Conservation (phyloP, 805 yeast species). For the Candida yuanshanica region DNA sequence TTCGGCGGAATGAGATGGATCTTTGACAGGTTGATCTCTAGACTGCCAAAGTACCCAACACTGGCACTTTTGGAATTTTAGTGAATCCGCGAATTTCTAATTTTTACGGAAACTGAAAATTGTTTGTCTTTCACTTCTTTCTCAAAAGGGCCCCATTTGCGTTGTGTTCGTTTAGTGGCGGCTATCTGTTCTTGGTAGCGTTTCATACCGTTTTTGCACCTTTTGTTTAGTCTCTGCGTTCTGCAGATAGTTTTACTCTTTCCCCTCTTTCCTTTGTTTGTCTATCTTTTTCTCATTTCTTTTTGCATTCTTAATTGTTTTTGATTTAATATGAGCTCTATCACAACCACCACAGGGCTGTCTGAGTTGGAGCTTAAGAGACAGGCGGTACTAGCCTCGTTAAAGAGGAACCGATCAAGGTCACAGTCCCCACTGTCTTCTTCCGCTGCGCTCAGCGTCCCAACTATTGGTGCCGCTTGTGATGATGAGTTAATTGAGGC, state of each 20-base stretch:
- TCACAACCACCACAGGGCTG: background rate
- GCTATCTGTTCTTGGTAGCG: too few relatives aligned
- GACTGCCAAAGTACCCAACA: too few relatives aligned
- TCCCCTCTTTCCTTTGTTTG: background rate
- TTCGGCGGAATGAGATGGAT: too few relatives aligned
- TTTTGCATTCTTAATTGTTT: background rate
- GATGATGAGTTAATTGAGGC: slow-evolving; percentile 12
- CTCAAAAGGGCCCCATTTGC: too few relatives aligned
- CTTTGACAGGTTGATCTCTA: too few relatives aligned
- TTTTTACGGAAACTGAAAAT: too few relatives aligned
- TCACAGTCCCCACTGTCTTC: slow-evolving; percentile 5
- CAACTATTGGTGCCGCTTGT: background rate
- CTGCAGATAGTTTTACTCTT: background rate
- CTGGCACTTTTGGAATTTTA: too few relatives aligned
- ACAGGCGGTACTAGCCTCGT: slow-evolving; percentile 21
- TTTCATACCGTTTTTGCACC: background rate
- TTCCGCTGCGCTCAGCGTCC: background rate
- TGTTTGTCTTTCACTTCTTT: too few relatives aligned
- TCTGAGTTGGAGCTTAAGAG: slow-evolving; percentile 18
- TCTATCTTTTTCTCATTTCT: background rate
- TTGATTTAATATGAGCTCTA: background rate
- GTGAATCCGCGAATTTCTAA: too few relatives aligned
- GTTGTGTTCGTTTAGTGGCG: background rate
- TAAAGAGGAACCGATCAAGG: slow-evolving; percentile 9
- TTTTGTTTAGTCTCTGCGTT: background rate